phyloP scores from a whole-genome alignment of 768 basidiomycete genomes.

The Termitomyces sp. region DNA sequence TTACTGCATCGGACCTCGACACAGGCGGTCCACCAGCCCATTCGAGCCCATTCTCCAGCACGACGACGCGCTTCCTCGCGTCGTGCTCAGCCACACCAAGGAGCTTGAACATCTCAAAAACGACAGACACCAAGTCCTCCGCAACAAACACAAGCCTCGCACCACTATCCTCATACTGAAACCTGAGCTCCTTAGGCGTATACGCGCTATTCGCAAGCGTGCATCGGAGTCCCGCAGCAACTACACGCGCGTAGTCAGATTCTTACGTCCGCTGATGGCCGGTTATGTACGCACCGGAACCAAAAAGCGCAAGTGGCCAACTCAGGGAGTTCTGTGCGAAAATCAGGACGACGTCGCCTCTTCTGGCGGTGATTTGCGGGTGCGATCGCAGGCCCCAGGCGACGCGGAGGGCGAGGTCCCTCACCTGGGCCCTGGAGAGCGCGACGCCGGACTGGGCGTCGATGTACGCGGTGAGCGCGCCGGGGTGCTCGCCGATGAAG shows the following conservation, averaged over 20 bases:
- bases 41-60: slow-evolving; percentile 42
- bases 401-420: slow-evolving; percentile 47
- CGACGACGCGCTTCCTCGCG: slow-evolving; percentile 47
- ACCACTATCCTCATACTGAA: slow-evolving; percentile 65
- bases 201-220: slow-evolving; percentile 75
- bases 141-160: slow-evolving; percentile 60
- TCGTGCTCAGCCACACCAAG: slow-evolving; percentile 41
- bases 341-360: slow-evolving; percentile 57
- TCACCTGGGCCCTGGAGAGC: slow-evolving; percentile 50
- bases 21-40: slow-evolving; percentile 38
- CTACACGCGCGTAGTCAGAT: slow-evolving; percentile 11
- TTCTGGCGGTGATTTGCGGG: slow-evolving; percentile 24
- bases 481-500: slow-evolving; percentile 37
- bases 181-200: slow-evolving; percentile 58
- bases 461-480: slow-evolving; percentile 48
- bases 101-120: slow-evolving; percentile 48
- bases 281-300: slow-evolving; percentile 27
- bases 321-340: slow-evolving; percentile 63
- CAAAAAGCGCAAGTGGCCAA: slow-evolving; percentile 43
- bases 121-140: slow-evolving; percentile 53
- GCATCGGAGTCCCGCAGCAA: slow-evolving; percentile 62
- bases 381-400: slow-evolving; percentile 51
- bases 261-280: neutral
- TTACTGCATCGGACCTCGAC: slow-evolving; percentile 3
- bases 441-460: slow-evolving; percentile 55